Evolutionary conservation across 2,329 filamentous ascomycete genomes (phyloP), one percentile per base, ranked within the genome.

Genomic region (Phialophora chinensis): DNA sequence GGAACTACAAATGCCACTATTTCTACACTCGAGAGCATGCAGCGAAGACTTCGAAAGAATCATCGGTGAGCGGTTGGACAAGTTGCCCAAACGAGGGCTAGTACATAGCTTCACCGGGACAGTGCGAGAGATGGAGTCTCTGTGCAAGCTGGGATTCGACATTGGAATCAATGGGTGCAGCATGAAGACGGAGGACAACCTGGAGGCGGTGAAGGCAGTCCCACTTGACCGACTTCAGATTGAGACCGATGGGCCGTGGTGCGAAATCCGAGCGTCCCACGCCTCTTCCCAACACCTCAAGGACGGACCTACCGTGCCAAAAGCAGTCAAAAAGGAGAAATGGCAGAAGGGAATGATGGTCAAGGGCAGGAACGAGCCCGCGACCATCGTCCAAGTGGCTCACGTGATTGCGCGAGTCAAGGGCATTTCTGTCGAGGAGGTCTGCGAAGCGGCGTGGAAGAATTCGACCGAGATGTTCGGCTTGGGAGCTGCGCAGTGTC

Each of bases 221-320:
- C 90, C 89, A 11, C 81, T 99, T 11, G 88, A 93, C 63, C 82
- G 89, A 55, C 79, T 99, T 62, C 96, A 98, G 85, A 88, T 99
- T 56, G 95, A 99, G 83, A 99, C 95, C 0, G 95, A 99, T 76
- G 95, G 95, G 2, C 95, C 95, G 2, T 99, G 95, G 86, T 99
- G 95, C 75, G 95, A 99, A 78, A 94, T 99, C 66, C 85, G 95
- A 27, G 90, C 93, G 0, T 92, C 87, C 33, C 94, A 99, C 79
- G 93, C 93, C 33, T 92, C 92, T 2, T 91, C 90, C 73, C 90
- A 90, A 77, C 90, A 90, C 71, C 78, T 91, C 70, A 70, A 69
- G 60, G 83, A 87, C 4, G 89, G 89, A 60, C 89, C 90, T 0
- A 84, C 88, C 60, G 81, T 92, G 38, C 95, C 90, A 72, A 96